These are phyloP conservation scores for Volvariella volvacea DNA, from an alignment of 1,284 basidiomycete genomes.

Conservation along the genomic window DNA sequence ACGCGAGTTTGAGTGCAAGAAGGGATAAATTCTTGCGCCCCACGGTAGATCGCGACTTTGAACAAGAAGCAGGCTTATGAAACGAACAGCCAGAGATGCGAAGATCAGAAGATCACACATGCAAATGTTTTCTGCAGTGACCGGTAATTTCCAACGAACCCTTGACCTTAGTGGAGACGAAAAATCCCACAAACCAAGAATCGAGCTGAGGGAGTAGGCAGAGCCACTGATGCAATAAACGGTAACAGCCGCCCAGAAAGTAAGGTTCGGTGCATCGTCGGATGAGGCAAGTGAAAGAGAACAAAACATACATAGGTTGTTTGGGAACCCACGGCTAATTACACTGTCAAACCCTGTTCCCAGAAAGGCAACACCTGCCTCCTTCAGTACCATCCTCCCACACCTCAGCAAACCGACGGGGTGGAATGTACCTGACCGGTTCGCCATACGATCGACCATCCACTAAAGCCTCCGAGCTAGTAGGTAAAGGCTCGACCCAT, in stretches of 20 bases:
- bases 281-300: not conserved
- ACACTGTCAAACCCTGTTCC: conserved; percentile 1
- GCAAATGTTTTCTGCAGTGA: not conserved
- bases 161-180: not conserved
- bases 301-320: conserved; percentile 1
- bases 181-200: conserved; percentile 1
- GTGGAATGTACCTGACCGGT: no score
- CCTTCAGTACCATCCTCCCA: no score
- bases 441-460: no score
- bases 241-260: not conserved
- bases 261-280: conserved; percentile 1
- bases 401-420: no score
- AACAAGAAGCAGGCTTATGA: conserved; percentile 22
- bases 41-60: conserved; percentile 23
- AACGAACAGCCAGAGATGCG: conserved; percentile 19
- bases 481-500: no score
- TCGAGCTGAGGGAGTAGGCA: not conserved
- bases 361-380: no score
- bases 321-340: not conserved
- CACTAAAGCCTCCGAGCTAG: no score
- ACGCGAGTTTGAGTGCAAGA: conserved; percentile 26
- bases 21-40: conserved; percentile 22
- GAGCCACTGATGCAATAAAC: not conserved
- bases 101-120: conserved; percentile 25
- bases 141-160: not conserved